Conservation (phyloP, 2,329 filamentous ascomycete genomes). For the Alternaria viburni region DNA sequence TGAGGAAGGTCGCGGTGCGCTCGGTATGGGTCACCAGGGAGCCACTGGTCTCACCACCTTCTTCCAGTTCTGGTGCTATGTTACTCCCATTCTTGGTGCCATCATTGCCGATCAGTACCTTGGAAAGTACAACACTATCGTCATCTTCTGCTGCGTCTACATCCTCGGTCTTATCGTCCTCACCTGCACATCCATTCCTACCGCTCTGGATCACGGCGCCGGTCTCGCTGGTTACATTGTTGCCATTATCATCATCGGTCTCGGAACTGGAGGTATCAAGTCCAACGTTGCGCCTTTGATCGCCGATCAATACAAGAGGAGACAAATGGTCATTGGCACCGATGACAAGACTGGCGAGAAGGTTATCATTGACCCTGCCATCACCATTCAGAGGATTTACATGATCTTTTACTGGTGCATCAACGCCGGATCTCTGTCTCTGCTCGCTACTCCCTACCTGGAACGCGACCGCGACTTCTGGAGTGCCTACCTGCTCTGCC, state of each 20-base stretch:
- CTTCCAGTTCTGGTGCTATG: slow-evolving; percentile 53
- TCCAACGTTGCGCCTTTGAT: slow-evolving; percentile 69
- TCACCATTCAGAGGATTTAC: slow-evolving; percentile 58
- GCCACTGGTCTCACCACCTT: slow-evolving; percentile 56
- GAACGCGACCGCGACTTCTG: slow-evolving; percentile 74
- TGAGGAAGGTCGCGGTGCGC: slow-evolving; percentile 48
- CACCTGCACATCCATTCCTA: slow-evolving; percentile 68
- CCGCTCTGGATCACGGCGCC: slow-evolving; percentile 65
- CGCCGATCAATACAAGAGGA: slow-evolving; percentile 56
- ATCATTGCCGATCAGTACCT: slow-evolving; percentile 71
- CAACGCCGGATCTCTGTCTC: slow-evolving; percentile 72
- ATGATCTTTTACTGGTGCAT: slow-evolving; percentile 75
- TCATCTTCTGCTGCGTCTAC: slow-evolving; percentile 68
- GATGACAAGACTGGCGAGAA: slow-evolving; percentile 54
- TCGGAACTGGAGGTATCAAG: slow-evolving; percentile 83
- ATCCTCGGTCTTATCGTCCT: slow-evolving; percentile 72
- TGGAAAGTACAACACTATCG: slow-evolving; percentile 74
- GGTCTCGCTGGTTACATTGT: slow-evolving; percentile 68
- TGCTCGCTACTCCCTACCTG: slow-evolving; percentile 73
- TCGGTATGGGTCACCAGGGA: slow-evolving; percentile 53
- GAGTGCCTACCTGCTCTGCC: slow-evolving; percentile 69
- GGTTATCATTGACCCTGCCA: slow-evolving; percentile 55
- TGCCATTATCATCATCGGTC: slow-evolving; percentile 69
- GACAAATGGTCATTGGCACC: slow-evolving; percentile 50
- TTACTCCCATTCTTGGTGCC: slow-evolving; percentile 44